Percentiles rank a stretch among this genome's conserved stretches.
Conservation (phyloP, 2,329 filamentous ascomycete genomes). For the Hypocrella siamensis region DNA sequence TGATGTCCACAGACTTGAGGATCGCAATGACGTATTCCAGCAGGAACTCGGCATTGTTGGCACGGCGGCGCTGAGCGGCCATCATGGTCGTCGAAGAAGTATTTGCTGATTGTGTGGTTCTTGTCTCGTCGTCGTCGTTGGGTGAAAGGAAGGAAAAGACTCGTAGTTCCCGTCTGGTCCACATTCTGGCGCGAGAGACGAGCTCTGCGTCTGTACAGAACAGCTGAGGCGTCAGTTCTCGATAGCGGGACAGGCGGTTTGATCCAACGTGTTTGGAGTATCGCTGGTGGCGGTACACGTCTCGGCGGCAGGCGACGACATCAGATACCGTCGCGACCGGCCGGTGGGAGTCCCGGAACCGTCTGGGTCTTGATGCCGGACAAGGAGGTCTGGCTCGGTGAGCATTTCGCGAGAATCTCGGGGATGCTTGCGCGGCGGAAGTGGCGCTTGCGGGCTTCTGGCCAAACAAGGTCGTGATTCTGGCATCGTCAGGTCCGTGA, state of each 20-base stretch:
- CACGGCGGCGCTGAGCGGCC: conserved; percentile 17
- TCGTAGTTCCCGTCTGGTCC: conserved; percentile 68
- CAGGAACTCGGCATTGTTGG: conserved; percentile 59
- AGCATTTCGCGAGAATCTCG: background rate
- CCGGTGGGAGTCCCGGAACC: conserved; percentile 2
- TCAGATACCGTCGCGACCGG: background rate
- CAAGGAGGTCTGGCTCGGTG: background rate
- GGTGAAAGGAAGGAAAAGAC: conserved; percentile 60
- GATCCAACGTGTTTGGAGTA: conserved; percentile 73
- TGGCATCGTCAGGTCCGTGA: conserved; percentile 40
- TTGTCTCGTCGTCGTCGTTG: conserved; percentile 8
- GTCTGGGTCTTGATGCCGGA: too few relatives aligned
- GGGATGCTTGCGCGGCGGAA: conserved; percentile 1
- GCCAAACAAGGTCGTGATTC: conserved; percentile 37
- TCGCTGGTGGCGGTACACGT: conserved; percentile 56
- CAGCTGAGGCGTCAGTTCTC: conserved; percentile 51
- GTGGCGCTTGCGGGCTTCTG: conserved; percentile 7
- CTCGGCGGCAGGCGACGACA: conserved; percentile 36
- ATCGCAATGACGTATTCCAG: conserved; percentile 78
- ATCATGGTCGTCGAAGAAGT: conserved; percentile 22
- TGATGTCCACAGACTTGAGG: conserved; percentile 67
- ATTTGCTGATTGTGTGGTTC: conserved; percentile 4
- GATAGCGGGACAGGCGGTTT: conserved; percentile 63
- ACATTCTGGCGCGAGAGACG: conserved; percentile 61
- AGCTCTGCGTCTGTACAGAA: conserved; percentile 52